These are phyloP conservation scores for Lipomyces kockii DNA, from an alignment of 805 yeast species.

Conservation along the genomic window DNA sequence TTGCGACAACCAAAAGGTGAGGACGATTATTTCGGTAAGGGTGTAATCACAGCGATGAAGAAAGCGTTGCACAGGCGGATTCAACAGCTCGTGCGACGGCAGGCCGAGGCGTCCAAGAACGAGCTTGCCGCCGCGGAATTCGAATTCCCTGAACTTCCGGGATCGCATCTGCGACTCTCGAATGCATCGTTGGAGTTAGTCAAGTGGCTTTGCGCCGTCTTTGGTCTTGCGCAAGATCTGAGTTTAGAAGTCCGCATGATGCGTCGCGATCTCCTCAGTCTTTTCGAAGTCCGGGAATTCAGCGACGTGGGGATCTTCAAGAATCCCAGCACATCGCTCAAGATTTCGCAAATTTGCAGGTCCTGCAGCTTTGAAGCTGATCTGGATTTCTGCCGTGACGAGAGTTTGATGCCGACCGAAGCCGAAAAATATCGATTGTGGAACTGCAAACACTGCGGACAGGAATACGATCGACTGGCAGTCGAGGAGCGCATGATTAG, in stretches of 20 bases:
- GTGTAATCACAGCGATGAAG: constrained; percentile 36
- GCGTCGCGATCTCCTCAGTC: constrained; percentile 70
- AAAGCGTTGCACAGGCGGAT: constrained; percentile 60
- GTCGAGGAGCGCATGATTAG: constrained; percentile 80
- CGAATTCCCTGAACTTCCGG: constrained; percentile 76
- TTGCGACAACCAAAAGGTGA: constrained; percentile 13
- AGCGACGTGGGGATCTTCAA: constrained; percentile 70
- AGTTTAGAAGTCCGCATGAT: constrained; percentile 74
- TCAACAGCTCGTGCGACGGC: constrained; percentile 65
- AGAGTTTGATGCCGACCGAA: constrained; percentile 44
- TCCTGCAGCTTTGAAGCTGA: constrained; percentile 76
- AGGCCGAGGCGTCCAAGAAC: constrained; percentile 66
- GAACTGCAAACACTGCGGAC: constrained; percentile 70
- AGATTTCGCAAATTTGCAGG: constrained; percentile 74
- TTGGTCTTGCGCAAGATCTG: constrained; percentile 66
- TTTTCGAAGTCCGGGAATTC: constrained; percentile 85
- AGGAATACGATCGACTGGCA: constrained; percentile 64
- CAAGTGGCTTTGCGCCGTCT: constrained; percentile 73
- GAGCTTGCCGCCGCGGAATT: constrained; percentile 71
- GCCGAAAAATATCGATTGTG: constrained; percentile 47
- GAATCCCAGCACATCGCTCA: constrained; percentile 74
- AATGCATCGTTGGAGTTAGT: constrained; percentile 83
- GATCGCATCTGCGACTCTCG: constrained; percentile 60
- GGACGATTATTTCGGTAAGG: constrained; percentile 46
- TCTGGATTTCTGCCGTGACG: constrained; percentile 80